Conservation (phyloP, 1,284 basidiomycete species). For the Pholiota adiposa region DNA sequence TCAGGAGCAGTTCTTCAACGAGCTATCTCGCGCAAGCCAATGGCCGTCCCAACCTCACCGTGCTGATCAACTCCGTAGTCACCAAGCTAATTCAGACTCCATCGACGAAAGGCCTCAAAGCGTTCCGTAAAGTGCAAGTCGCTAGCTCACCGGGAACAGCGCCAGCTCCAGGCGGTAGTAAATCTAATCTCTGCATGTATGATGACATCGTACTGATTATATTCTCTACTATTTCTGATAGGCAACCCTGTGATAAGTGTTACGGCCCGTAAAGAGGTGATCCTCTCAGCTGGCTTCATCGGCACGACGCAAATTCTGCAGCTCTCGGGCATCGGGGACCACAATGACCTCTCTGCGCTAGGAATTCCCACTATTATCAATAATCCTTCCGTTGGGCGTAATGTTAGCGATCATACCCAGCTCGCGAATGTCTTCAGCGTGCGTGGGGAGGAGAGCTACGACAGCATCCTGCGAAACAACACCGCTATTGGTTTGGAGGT, state of each 20-base stretch:
- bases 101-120: background rate
- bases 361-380: conserved; percentile 28
- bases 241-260: conserved; percentile 8
- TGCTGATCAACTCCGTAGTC: background rate
- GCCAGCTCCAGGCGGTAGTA: background rate
- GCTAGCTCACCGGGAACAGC: background rate
- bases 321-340: conserved; percentile 34
- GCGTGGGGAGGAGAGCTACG: conserved; percentile 25
- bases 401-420: conserved; percentile 36
- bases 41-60: background rate
- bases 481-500: conserved; percentile 18
- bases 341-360: conserved; percentile 19
- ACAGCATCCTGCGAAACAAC: conserved; percentile 25
- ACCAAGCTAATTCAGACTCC: background rate
- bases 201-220: background rate
- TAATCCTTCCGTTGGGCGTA: conserved; percentile 33
- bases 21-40: background rate
- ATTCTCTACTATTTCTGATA: background rate
- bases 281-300: conserved; percentile 33
- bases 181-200: background rate
- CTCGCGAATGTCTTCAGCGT: conserved; percentile 31
- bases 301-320: conserved; percentile 32
- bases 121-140: background rate
- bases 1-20: background rate
- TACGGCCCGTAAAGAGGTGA: conserved; percentile 32